Base-by-base conservation (phyloP, 306 rosid species). In the Trifolium dubium region DNA sequence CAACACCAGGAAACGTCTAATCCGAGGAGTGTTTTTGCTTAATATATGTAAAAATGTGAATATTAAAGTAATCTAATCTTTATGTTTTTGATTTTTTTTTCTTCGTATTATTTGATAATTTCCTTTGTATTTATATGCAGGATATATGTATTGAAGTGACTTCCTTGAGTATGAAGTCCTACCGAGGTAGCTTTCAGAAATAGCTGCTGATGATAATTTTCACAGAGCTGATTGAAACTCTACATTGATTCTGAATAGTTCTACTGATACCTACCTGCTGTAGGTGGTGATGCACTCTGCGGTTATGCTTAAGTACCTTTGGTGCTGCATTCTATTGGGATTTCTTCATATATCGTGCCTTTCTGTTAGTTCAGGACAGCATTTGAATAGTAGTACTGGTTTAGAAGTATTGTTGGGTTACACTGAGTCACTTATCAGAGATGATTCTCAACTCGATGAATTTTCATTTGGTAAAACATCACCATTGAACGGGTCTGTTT, bases 221-320 rank as follows among this genome's bases (percentile, higher is more conserved):
- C 4, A 37, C 51, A 71, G 79, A 73, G 56, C 81, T 51, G 76
- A 60, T 82, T 79, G 77, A 71, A 61, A 62, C 11, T n/a, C 41
- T 69, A 64, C 80, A 72, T 54, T 79, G 60, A 73, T 79, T 74
- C 67, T 86, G 79, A 85, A 54, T 64, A 85, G 59, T 64, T 66
- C 77, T 67, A 59, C 62, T 53, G 55, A 35, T 79, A 65, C 40
- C 74, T 47, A 15, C 62, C 73, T 54, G 46, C 78, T 71, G 30
- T 73, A 79, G 89, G 79, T 72, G 89, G 88, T 82, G 85, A 94
- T 94, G 96, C 88, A 77, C 69, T 84, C 80, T 59, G 73, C 55
- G 71, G 83, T 71, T 69, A 79, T 85, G 87, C 87, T 75, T 40
- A 53, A 82, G 79, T 77, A 79, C 78, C 85, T 88, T 78, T 85